A percentile compares a stretch with the other conserved stretches of the same genome.
Evolutionary conservation across 1,284 basidiomycete genomes (phyloP).

Genomic region (Psilocybe mexicana): DNA sequence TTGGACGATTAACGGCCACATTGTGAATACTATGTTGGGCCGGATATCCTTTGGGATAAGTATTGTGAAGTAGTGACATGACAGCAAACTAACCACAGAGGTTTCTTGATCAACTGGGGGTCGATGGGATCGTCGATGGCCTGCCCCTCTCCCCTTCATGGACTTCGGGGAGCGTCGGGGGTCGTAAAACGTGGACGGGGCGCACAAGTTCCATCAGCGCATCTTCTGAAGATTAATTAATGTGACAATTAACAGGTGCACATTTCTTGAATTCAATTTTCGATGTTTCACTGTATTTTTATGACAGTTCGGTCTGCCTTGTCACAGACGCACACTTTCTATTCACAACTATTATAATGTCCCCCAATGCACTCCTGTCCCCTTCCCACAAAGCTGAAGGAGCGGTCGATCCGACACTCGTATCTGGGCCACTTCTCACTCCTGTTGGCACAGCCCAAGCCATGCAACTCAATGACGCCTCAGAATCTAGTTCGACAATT

Average conservation of each 20-base stretch:
- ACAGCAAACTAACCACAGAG: conserved; percentile 37
- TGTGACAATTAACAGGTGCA: conserved; percentile 19
- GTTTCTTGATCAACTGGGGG: conserved; percentile 23
- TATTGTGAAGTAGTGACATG: conserved; percentile 36
- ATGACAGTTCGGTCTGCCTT: conserved; percentile 1
- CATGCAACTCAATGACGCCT: conserved; percentile 27
- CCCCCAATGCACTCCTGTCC: conserved; percentile 16
- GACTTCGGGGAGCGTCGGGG: conserved; percentile 35
- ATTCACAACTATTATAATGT: conserved; percentile 17
- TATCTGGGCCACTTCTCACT: conserved; percentile 25
- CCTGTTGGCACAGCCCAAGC: conserved; percentile 20
- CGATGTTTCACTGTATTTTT: conserved; percentile 21
- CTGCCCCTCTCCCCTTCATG: conserved; percentile 13
- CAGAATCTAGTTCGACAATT: conserved; percentile 17
- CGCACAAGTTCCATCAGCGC: conserved; percentile 20
- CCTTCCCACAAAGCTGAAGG: conserved; percentile 3
- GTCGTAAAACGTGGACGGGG: conserved; percentile 40
- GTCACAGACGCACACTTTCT: conserved; percentile 3
- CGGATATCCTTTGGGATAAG: conserved; percentile 14
- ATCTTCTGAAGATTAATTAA: conserved; percentile 26
- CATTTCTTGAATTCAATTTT: conserved; percentile 12
- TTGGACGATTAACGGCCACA: neutral
- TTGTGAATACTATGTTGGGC: neutral
- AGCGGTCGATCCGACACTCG: neutral
- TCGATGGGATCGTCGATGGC: conserved; percentile 24